A percentile compares a stretch with the other conserved stretches of the same genome.
Evolutionary conservation across 148 eudicot genomes (phyloP).

Genomic region (Rhododendron griersonianum): DNA sequence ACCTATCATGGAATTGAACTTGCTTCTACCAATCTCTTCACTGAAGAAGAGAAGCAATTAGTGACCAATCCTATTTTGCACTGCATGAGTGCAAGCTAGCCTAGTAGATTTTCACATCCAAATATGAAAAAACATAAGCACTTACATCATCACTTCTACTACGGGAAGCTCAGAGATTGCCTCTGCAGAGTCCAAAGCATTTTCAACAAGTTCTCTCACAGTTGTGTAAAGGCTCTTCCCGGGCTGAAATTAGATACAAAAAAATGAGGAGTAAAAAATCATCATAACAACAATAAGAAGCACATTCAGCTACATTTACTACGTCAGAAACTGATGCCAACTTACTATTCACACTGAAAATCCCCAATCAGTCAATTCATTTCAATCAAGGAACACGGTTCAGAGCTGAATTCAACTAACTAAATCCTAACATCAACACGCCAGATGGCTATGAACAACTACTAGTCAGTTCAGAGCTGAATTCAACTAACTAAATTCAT

Average conservation of each 20-base stretch:
- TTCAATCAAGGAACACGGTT: neutral
- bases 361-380: neutral
- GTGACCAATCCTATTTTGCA: neutral
- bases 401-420: neutral
- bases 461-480: no score
- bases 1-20: constrained; percentile 96
- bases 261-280: neutral
- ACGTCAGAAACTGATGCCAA: neutral
- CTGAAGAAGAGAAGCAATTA: constrained; percentile 33
- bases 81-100: neutral
- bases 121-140: constrained; percentile 1
- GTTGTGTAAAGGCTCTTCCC: constrained; percentile 92
- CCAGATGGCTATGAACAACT: neutral
- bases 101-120: neutral
- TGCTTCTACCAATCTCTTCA: constrained; percentile 86
- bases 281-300: neutral
- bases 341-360: neutral
- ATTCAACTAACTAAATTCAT: no score
- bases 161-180: constrained; percentile 88
- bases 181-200: constrained; percentile 95
- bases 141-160: constrained; percentile 81
- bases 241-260: constrained; percentile 43
- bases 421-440: neutral
- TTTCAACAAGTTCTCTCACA: constrained; percentile 96
- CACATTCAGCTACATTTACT: neutral